Percentiles rank a stretch among this genome's conserved stretches.
phyloP scores from a whole-genome alignment of 2,329 filamentous ascomycete genomes.

The Ophiostoma triangulosporum region DNA sequence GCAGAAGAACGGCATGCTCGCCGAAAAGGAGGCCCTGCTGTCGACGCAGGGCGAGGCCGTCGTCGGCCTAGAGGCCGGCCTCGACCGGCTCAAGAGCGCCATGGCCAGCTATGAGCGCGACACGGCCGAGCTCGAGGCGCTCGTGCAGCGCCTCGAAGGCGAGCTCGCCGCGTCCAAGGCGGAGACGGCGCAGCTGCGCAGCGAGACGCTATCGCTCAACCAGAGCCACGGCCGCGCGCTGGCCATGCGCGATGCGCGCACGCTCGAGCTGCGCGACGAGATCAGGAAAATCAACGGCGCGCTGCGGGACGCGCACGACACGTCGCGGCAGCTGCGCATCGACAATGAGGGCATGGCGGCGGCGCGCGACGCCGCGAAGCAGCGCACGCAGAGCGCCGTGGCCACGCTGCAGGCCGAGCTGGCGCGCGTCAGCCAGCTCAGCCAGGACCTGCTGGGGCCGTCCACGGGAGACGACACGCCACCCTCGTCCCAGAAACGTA shows the following conservation, averaged over 20 bases:
- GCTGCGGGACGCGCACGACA: constrained; percentile 30
- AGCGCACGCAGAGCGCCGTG: constrained; percentile 30
- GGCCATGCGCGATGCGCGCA: constrained; percentile 35
- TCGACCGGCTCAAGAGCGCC: constrained; percentile 37
- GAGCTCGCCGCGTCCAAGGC: constrained; percentile 16
- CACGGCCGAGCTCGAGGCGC: constrained; percentile 36
- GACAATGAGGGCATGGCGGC: constrained; percentile 23
- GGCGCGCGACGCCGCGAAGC: constrained; percentile 25
- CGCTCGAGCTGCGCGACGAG: constrained; percentile 34
- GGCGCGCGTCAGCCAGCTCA: constrained; percentile 32
- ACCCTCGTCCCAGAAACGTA: neutral
- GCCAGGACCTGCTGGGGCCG: constrained; percentile 28
- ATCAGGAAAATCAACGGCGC: constrained; percentile 32
- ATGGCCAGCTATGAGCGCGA: constrained; percentile 40
- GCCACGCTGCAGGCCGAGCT: constrained; percentile 39
- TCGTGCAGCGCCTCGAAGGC: constrained; percentile 35
- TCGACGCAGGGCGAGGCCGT: constrained; percentile 26
- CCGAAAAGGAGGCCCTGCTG: neutral
- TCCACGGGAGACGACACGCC: neutral
- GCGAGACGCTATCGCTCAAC: constrained; percentile 21
- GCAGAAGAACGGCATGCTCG: constrained; percentile 2
- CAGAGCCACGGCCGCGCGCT: constrained; percentile 32
- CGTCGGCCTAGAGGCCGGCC: constrained; percentile 34
- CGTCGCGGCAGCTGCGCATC: constrained; percentile 30
- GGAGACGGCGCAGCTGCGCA: constrained; percentile 8